Base-by-base conservation (phyloP, 768 basidiomycete species). In the Boletus edulis region DNA sequence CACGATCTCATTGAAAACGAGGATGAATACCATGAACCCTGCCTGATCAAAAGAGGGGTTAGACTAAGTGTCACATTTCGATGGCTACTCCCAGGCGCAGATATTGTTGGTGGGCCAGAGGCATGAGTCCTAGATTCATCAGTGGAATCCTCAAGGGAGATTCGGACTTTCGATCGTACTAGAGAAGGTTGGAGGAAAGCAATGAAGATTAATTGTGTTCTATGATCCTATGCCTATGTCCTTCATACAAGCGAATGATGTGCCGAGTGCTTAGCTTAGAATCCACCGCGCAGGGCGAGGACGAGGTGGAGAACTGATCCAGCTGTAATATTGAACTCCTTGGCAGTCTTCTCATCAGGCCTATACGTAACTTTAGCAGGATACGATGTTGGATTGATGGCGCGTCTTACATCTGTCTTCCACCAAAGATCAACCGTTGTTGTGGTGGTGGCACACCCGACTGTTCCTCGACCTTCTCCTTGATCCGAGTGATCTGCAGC, bases 401-500 rank as follows among this genome's bases (percentile, higher is more conserved):
- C 31, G 45, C 55, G 39, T 75, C 83, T 73, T 72, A 98, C 96
- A 98, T 87, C 69, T 97, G 95, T 67, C 94, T 85, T 34, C 96
- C 96, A 66, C 83, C 74, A 71, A 87, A 97, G 70, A 98, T 98
- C 66, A 98, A 73, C 54, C 96, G 85, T 72, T 98, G 96, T 72
- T 98, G 96, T 41, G 80, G 91, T 57, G 96, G 96, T 22, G 96
- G 96, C 40, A 98, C 96, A 60, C 96, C 96, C 7, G 94, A 94
- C 75, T 98, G 95, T 77, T 98, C 95, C 72, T 98, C 96, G 10
- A 98, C 93, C 72, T 91, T 91, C 81, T 96, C 94, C 78, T 98
- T 98, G 75, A 98, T 94, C 62, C 91, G 84, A 44, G 84, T 78
- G 66, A 97, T 91, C 96, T 98, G 68, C 17, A 49, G 35, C 20